A percentile compares a stretch with the other conserved stretches of the same genome.
phyloP scores from a whole-genome alignment of 805 yeast genomes.

The Maudiozyma barnettii region DNA sequence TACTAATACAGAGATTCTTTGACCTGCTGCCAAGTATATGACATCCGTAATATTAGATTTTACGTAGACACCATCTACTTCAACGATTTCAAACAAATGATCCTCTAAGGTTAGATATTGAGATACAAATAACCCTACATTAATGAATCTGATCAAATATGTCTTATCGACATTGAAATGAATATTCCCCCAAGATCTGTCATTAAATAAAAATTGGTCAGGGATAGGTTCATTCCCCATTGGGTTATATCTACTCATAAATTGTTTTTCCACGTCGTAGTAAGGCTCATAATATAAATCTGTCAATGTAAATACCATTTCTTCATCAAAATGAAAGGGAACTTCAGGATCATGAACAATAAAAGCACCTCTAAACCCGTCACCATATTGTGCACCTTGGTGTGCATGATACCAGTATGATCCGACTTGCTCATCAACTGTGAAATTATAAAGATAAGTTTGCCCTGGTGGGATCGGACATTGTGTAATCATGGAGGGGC shows the following conservation, averaged over 20 bases:
- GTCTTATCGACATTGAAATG: constrained; percentile 50
- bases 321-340: constrained; percentile 58
- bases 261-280: constrained; percentile 36
- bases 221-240: constrained; percentile 84
- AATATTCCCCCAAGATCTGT: constrained; percentile 48
- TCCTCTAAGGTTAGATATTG: constrained; percentile 62
- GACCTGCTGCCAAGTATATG: constrained; percentile 68
- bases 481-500: constrained; percentile 71
- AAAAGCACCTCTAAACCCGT: constrained; percentile 64
- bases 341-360: constrained; percentile 48
- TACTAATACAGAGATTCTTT: constrained; percentile 64
- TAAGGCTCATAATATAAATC: constrained; percentile 59
- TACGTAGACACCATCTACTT: constrained; percentile 63
- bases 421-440: constrained; percentile 59
- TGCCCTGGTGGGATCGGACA: constrained; percentile 69
- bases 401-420: constrained; percentile 84
- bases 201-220: constrained; percentile 54
- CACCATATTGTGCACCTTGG: constrained; percentile 66
- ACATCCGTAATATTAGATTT: constrained; percentile 47
- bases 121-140: constrained; percentile 64
- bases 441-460: constrained; percentile 59
- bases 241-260: constrained; percentile 60
- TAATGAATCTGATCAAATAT: constrained; percentile 53
- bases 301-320: constrained; percentile 43
- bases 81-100: constrained; percentile 62